Conservation (phyloP, 352 stramenopile species). For the Phytophthora macrochlamydospora region DNA sequence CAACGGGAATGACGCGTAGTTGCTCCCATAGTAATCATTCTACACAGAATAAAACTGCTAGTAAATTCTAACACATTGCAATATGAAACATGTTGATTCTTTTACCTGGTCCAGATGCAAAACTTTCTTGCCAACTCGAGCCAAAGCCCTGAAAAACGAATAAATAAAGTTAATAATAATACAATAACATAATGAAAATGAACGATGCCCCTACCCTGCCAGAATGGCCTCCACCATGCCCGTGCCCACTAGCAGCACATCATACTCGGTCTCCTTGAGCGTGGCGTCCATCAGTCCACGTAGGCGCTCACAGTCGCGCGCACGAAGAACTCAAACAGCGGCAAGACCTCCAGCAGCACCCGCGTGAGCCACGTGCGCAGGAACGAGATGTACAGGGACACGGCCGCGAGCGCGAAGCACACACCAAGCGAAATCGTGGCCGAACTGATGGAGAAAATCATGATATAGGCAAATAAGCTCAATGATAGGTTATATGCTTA, state of each 20-base stretch:
- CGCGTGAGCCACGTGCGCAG: conserved; percentile 29
- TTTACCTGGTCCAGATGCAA: conserved; percentile 77
- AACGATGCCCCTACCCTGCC: conserved; percentile 47
- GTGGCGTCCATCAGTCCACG: conserved; percentile 57
- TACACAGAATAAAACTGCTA: conserved; percentile 19
- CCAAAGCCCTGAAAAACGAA: conserved; percentile 51
- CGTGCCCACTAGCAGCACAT: conserved; percentile 79
- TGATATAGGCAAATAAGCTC: background rate
- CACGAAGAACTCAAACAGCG: conserved; percentile 35
- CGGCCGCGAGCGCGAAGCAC: conserved; percentile 27
- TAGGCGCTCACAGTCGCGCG: conserved; percentile 23
- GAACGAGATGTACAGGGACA: conserved; percentile 43
- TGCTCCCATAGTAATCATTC: conserved; percentile 87
- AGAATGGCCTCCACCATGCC: conserved; percentile 83
- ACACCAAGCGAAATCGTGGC: conserved; percentile 29
- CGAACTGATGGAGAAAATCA: background rate
- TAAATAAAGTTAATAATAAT: conserved; percentile 2
- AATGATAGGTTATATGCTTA: background rate
- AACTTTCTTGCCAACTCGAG: conserved; percentile 73
- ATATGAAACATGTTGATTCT: conserved; percentile 1
- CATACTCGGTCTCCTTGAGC: conserved; percentile 69
- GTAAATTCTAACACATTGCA: conserved; percentile 1
- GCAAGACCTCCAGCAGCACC: conserved; percentile 25
- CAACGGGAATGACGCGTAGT: conserved; percentile 76
- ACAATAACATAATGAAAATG: background rate